Conservation (phyloP, 1,139 yeast genomes). For the Sugiyamaella neomexicana region DNA sequence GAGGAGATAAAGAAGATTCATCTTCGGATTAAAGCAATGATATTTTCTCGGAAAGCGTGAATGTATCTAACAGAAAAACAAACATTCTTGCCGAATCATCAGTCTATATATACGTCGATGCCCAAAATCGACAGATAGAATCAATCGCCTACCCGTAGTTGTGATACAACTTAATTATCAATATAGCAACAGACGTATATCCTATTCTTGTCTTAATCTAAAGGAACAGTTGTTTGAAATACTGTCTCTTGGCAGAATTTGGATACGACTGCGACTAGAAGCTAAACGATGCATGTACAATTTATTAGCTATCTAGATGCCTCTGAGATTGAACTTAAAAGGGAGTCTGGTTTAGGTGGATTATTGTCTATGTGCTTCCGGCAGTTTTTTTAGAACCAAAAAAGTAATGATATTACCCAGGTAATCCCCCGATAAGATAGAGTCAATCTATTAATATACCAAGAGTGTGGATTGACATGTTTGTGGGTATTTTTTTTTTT, state of each 20-base stretch:
- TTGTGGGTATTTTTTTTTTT: not conserved
- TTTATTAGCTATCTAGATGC: too few relatives aligned
- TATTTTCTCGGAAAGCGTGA: not conserved
- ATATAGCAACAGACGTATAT: conserved; percentile 3
- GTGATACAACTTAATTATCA: conserved; percentile 5
- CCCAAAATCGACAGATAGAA: not conserved
- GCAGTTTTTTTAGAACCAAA: too few relatives aligned
- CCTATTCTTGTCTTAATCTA: conserved; percentile 1
- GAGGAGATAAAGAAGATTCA: conserved; percentile 21
- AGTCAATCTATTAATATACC: not conserved
- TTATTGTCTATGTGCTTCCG: too few relatives aligned
- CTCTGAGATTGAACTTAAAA: not conserved
- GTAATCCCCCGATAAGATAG: not conserved
- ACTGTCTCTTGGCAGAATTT: not conserved
- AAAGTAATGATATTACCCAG: not conserved
- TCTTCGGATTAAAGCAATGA: conserved; percentile 13
- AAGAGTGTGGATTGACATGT: not conserved
- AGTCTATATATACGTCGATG: conserved; percentile 3
- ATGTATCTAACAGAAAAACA: not conserved
- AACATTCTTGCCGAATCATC: not conserved
- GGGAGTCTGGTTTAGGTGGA: too few relatives aligned
- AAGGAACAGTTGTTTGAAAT: not conserved
- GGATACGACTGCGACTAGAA: not conserved
- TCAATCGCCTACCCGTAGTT: not conserved
- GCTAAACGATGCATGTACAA: too few relatives aligned